Conservation (phyloP, 176 grass and related monocot genomes). For the Lolium multiflorum region DNA sequence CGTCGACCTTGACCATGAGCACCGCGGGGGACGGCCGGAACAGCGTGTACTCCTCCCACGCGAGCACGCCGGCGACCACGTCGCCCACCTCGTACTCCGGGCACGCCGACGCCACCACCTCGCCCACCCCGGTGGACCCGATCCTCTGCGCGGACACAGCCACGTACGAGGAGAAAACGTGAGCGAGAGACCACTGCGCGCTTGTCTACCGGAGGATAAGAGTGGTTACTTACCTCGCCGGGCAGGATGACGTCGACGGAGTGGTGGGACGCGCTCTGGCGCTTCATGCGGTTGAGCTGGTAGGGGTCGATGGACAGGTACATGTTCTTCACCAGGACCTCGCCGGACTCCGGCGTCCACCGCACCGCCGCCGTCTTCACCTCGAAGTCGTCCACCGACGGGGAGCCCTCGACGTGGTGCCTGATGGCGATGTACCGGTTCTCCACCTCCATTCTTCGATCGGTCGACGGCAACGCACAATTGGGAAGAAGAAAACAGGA, state of each 20-base stretch:
- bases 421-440: constrained; percentile 48
- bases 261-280: constrained; percentile 47
- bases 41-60: constrained; percentile 70
- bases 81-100: constrained; percentile 46
- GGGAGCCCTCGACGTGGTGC: constrained; percentile 51
- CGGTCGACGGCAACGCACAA: not conserved
- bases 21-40: constrained; percentile 18
- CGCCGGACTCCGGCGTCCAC: constrained; percentile 40
- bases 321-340: constrained; percentile 56
- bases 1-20: constrained; percentile 27
- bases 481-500: not conserved
- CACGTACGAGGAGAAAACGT: not conserved
- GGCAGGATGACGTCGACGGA: constrained; percentile 39
- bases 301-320: constrained; percentile 71
- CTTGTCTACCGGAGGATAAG: too few relatives aligned
- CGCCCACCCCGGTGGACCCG: constrained; percentile 41
- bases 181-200: not conserved
- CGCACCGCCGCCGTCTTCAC: not conserved
- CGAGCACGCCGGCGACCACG: constrained; percentile 54
- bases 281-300: constrained; percentile 80
- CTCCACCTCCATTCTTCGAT: constrained; percentile 51
- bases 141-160: constrained; percentile 46
- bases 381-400: constrained; percentile 63
- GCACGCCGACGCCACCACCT: constrained; percentile 57
- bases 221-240: constrained; percentile 49